These are phyloP conservation scores for Pyricularia pennisetigena DNA, from an alignment of 2,329 filamentous ascomycete genomes.

Conservation along the genomic window DNA sequence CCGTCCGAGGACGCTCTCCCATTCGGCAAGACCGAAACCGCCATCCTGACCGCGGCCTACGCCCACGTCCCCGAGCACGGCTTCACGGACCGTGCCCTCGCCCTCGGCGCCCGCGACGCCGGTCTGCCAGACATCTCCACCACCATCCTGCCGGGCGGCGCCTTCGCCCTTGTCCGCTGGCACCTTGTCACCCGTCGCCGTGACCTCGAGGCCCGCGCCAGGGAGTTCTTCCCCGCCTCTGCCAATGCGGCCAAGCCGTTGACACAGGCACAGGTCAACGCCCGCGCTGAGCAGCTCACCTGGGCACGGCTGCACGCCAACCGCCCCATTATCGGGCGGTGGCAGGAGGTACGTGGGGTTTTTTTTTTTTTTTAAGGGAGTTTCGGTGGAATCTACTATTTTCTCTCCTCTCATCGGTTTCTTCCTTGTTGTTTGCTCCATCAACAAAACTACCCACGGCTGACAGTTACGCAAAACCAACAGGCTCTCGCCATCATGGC, in stretches of 20 bases:
- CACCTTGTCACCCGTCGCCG: constrained; percentile 61
- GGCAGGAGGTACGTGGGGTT: constrained; percentile 65
- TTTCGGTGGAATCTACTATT: constrained; percentile 1
- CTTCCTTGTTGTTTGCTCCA: background rate
- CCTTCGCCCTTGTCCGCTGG: constrained; percentile 73
- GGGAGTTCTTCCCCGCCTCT: constrained; percentile 25
- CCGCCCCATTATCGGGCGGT: constrained; percentile 58
- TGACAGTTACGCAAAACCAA: background rate
- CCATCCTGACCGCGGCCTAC: constrained; percentile 76
- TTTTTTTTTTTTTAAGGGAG: too few relatives aligned
- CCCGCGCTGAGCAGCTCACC: constrained; percentile 60
- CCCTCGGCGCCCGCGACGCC: constrained; percentile 69
- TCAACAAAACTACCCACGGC: background rate
- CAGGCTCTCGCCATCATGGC: constrained; percentile 88
- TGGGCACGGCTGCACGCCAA: constrained; percentile 74
- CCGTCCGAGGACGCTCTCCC: constrained; percentile 44
- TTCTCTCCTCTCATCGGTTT: background rate
- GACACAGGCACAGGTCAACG: constrained; percentile 28
- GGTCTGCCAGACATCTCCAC: constrained; percentile 82
- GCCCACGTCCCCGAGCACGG: constrained; percentile 70
- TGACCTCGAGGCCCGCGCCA: constrained; percentile 36
- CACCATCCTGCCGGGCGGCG: constrained; percentile 69
- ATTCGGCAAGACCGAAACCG: constrained; percentile 59
- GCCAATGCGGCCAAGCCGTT: constrained; percentile 18
- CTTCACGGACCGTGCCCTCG: constrained; percentile 67